Evolutionary conservation across 371 early-diverging fungal genomes (phyloP).

Genomic region (Pancytospora epiphaga): DNA sequence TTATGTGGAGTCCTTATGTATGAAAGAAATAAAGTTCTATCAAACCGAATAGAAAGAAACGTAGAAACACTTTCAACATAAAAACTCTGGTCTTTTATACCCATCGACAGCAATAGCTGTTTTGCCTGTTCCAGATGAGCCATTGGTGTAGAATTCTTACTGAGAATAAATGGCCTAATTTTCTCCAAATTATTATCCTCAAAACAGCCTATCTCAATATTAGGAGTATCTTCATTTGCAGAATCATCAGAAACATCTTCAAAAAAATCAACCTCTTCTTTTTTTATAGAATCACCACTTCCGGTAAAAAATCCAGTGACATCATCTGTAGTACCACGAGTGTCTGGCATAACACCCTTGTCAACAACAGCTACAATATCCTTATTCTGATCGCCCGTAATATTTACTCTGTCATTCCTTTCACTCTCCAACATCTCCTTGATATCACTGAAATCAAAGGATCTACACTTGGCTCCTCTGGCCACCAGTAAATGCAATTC

Average conservation of each 20-base stretch:
- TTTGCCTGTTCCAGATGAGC: constrained; percentile 4
- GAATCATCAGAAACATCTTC: background rate
- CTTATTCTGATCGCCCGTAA: background rate
- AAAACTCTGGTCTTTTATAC: constrained; percentile 18
- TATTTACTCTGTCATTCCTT: background rate
- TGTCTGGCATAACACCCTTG: too few species aligned
- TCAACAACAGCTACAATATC: too few species aligned
- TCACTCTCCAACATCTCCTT: background rate
- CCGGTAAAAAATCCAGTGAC: too few species aligned
- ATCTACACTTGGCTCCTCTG: background rate
- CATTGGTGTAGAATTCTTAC: background rate
- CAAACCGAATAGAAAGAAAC: constrained; percentile 19
- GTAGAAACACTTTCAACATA: constrained; percentile 35
- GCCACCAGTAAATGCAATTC: constrained; percentile 39
- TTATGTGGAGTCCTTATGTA: background rate
- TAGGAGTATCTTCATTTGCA: background rate
- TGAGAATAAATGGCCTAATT: background rate
- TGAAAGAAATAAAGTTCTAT: constrained; percentile 17
- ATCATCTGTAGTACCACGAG: too few species aligned
- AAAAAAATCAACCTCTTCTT: background rate
- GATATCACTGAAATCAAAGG: constrained; percentile 3
- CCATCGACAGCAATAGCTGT: constrained; percentile 13
- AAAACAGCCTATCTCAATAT: background rate
- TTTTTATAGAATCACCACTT: background rate
- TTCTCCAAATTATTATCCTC: background rate